phyloP scores from a whole-genome alignment of 306 rosid species.

The Glycine tomentella region DNA sequence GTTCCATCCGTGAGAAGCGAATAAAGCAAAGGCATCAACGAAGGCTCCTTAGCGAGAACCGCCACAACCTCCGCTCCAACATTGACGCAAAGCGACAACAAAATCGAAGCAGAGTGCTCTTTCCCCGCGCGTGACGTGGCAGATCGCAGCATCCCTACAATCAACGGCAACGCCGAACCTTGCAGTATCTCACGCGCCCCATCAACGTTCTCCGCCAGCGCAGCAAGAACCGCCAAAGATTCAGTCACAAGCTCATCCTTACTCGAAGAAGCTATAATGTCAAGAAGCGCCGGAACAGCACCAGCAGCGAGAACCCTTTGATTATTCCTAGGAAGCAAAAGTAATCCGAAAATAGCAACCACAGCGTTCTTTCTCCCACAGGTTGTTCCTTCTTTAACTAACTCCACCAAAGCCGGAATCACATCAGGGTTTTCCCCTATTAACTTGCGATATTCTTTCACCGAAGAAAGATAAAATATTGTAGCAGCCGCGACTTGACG shows the following conservation, averaged over 20 bases:
- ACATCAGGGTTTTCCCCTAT: constrained; percentile 67
- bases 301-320: constrained; percentile 60
- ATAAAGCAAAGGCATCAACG: constrained; percentile 68
- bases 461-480: constrained; percentile 72
- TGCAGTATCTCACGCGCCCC: constrained; percentile 59
- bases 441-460: constrained; percentile 57
- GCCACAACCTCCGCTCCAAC: constrained; percentile 63
- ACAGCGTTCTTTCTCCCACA: constrained; percentile 79
- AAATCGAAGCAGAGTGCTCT: constrained; percentile 69
- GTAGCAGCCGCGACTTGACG: constrained; percentile 74
- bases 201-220: constrained; percentile 64
- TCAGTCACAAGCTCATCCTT: constrained; percentile 61
- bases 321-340: constrained; percentile 59
- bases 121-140: constrained; percentile 46
- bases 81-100: constrained; percentile 68
- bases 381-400: constrained; percentile 67
- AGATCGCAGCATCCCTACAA: constrained; percentile 49
- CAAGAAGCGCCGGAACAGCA: constrained; percentile 56
- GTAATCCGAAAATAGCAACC: constrained; percentile 76
- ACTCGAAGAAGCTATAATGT: constrained; percentile 55
- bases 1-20: constrained; percentile 65
- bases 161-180: constrained; percentile 46
- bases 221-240: constrained; percentile 65
- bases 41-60: constrained; percentile 56
- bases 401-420: constrained; percentile 61